Conservation (phyloP, 768 basidiomycete species). For the Kwoniella dendrophila region DNA sequence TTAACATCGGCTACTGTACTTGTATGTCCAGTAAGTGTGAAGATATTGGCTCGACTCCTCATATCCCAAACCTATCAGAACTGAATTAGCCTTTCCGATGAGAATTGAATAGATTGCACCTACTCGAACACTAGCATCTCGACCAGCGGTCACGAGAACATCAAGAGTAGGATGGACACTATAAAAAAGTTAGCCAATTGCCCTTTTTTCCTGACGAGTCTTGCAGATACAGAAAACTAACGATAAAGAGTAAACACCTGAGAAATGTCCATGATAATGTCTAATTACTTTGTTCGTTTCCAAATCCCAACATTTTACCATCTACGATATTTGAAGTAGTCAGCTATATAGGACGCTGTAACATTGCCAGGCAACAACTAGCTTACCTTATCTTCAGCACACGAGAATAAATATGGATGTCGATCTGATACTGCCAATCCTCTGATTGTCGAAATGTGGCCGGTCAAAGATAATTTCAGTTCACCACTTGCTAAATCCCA, state of each 20-base stretch:
- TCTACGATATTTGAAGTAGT: conserved; percentile 60
- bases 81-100: background rate
- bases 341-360: background rate
- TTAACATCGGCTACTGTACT: conserved; percentile 94
- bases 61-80: conserved; percentile 80
- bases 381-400: conserved; percentile 92
- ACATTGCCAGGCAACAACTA: background rate
- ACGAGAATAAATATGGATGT: conserved; percentile 96
- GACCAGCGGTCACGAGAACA: conserved; percentile 88
- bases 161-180: conserved; percentile 93
- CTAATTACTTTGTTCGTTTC: conserved; percentile 99
- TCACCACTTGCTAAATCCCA: conserved; percentile 99
- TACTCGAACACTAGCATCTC: conserved; percentile 90
- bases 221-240: conserved; percentile 75
- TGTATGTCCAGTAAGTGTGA: conserved; percentile 89
- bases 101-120: conserved; percentile 11
- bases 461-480: conserved; percentile 91
- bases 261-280: conserved; percentile 97
- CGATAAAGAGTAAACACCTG: conserved; percentile 89
- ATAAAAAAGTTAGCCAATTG: background rate
- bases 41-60: conserved; percentile 95
- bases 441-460: conserved; percentile 94
- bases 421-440: conserved; percentile 88
- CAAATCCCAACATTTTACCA: conserved; percentile 99
- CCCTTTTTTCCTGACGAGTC: conserved; percentile 53